These are phyloP conservation scores for Chlorencoelia australis DNA, from an alignment of 2,329 filamentous ascomycete species.

Conservation along the genomic window DNA sequence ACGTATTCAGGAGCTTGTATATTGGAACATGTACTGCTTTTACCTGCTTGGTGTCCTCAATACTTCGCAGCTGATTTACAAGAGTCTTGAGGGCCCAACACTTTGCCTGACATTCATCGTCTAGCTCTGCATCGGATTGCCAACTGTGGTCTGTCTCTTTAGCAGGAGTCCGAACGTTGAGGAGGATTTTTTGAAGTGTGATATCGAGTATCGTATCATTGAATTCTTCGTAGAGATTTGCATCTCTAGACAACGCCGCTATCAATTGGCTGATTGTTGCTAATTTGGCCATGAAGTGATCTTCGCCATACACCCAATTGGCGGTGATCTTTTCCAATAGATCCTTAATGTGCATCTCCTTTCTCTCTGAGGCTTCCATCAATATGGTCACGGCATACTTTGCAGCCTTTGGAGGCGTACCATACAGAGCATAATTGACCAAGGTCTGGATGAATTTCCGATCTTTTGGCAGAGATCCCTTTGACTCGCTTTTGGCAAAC, in stretches of 20 bases:
- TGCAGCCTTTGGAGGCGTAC: slow-evolving; percentile 69
- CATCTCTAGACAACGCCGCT: slow-evolving; percentile 61
- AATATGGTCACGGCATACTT: slow-evolving; percentile 93
- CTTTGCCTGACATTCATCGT: slow-evolving; percentile 78
- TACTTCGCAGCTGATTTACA: slow-evolving; percentile 68
- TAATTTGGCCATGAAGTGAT: slow-evolving; percentile 67
- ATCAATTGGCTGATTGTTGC: slow-evolving; percentile 66
- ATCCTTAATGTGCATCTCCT: slow-evolving; percentile 78
- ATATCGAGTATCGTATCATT: slow-evolving; percentile 73
- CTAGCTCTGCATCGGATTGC: slow-evolving; percentile 56
- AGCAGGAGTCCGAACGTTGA: slow-evolving; percentile 56
- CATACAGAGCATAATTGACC: slow-evolving; percentile 73
- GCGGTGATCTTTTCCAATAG: slow-evolving; percentile 68
- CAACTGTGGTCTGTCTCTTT: slow-evolving; percentile 50
- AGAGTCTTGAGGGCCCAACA: slow-evolving; percentile 74
- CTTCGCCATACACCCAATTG: slow-evolving; percentile 60
- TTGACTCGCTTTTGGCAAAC: slow-evolving; percentile 71
- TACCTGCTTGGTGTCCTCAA: slow-evolving; percentile 38
- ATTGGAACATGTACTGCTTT: slow-evolving; percentile 56
- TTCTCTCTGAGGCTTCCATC: slow-evolving; percentile 60
- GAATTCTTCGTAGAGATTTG: slow-evolving; percentile 60
- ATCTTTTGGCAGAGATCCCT: slow-evolving; percentile 73
- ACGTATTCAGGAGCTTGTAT: slow-evolving; percentile 67
- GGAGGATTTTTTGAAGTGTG: slow-evolving; percentile 62
- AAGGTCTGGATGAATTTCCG: slow-evolving; percentile 74